Percentiles rank a stretch among this genome's conserved stretches.
Conservation (phyloP, 345 rosid genomes). For the Xanthoceras sorbifolium region DNA sequence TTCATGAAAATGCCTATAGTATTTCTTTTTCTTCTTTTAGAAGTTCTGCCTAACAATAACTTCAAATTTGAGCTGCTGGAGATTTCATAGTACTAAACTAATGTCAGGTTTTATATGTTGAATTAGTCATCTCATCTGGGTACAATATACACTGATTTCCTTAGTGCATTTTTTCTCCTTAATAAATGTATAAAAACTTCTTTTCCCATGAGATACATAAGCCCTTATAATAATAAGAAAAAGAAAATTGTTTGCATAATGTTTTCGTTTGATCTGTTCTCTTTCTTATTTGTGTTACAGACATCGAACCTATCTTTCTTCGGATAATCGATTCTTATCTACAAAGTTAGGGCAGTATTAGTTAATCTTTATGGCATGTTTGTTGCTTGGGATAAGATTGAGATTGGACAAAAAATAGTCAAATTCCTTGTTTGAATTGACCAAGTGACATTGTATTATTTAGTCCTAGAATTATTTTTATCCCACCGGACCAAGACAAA, state of each 20-base stretch:
- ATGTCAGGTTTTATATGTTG: neutral
- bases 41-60: neutral
- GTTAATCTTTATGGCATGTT: too few species aligned
- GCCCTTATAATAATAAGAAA: neutral
- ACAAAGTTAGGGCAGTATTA: too few species aligned
- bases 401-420: too few species aligned
- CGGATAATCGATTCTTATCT: neutral
- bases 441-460: too few species aligned
- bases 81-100: neutral
- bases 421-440: too few species aligned
- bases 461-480: too few species aligned
- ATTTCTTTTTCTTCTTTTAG: neutral
- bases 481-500: too few species aligned
- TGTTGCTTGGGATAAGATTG: too few species aligned
- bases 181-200: neutral
- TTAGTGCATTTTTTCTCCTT: neutral
- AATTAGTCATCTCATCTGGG: neutral
- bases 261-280: neutral
- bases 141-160: neutral
- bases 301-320: neutral
- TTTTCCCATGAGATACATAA: neutral
- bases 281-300: neutral
- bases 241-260: neutral
- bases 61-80: neutral
- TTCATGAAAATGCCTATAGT: neutral